Base-by-base conservation (phyloP, 2,329 filamentous ascomycete genomes). In the Pyricularia grisea region DNA sequence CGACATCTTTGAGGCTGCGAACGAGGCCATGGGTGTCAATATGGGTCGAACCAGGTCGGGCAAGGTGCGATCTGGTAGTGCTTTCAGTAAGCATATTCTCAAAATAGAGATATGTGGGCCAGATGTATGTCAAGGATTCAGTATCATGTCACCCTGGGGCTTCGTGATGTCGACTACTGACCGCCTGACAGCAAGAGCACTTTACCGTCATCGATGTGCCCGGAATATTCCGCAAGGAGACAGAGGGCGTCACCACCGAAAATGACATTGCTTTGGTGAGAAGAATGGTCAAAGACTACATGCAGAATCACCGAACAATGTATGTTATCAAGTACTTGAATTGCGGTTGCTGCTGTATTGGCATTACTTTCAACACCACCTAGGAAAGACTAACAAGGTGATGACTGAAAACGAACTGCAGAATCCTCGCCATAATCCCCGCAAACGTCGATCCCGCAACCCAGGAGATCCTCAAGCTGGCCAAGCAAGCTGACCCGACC, bases 161-260 rank as follows among this genome's bases (percentile, higher is more conserved):
- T 12, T 55, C 12, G 42, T 55, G 42, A 10, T 4, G 7, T n/a
- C 17, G 20, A n/a, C 10, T n/a, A 58, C 50, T 58, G 50, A 14
- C 50, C 6, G 50, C 6, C 23, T 17, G 4, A 11, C 31, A 78
- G 75, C 76, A 81, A 78, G 72, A 81, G 2, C 80, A 85, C 20
- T 77, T 86, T 7, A 87, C 84, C 0, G 77, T 87, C 9, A 86
- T 86, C 5, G 84, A 86, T 25, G 82, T 87, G 0, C 84, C 84
- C 0, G 85, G 84, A 0, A 82, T 86, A n/a, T 85, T 86, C 69
- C 78, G 80, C 10, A 74, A 74, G 0, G 71, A 79, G 5, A 80
- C 78, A 0, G 33, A 71, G 65, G 82, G 81, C 0, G 28, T 80
- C 1, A 85, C 83, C 0, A 82, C 81, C 0, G 79, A 83, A 2